Base-by-base conservation (phyloP, 176 grass and related monocot species). In the Carex kokanica region DNA sequence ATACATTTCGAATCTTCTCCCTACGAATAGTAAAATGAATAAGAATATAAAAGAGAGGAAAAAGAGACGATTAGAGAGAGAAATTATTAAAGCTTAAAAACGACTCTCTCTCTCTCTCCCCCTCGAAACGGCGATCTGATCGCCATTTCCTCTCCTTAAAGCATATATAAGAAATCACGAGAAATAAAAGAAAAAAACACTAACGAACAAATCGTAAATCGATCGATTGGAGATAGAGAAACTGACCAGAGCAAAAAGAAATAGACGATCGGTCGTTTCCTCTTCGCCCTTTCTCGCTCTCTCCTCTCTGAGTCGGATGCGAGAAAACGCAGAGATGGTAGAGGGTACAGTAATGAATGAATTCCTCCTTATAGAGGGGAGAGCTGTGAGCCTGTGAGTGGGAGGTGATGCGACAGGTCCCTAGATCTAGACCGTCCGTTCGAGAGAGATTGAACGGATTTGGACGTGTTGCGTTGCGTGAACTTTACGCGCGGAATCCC, bases 401-500 rank as follows among this genome's bases (percentile, higher is more conserved):
- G 15, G 47, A 18, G 49, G 6, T 71, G 57, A 60, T 80, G 52
- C 4, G 49, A 80, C 36, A 61, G 16, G 21, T 53, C 0, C 4
- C 20, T 67, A 63, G 23, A 82, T 65, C 59, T 65, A 2, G 15
- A 32, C 60, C 80, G 61, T 82, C 1, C 58, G 17, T 40, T 82
- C 9, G 79, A 66, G 10, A 53, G 13, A 17, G 38, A 82, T 54
- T 15, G 61, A 15, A 82, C 18, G 80, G 80, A 59, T 82, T 24
- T 25, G 23, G 5, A 82, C 63, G 38, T 15, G 60, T 82, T 20
- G 38, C 45, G 60, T 82, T 20, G 80, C 80, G 80, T 82, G 41
- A 82, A 82, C 61, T 67, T 82, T 68, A 82, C 80, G 80, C 80
- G 61, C 14, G 61, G 62, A 82, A 67, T 66, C 77, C 80, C 36